These are phyloP conservation scores for Caryopteris hybrid DNA, from an alignment of 305 asterid species.

Conservation along the genomic window DNA sequence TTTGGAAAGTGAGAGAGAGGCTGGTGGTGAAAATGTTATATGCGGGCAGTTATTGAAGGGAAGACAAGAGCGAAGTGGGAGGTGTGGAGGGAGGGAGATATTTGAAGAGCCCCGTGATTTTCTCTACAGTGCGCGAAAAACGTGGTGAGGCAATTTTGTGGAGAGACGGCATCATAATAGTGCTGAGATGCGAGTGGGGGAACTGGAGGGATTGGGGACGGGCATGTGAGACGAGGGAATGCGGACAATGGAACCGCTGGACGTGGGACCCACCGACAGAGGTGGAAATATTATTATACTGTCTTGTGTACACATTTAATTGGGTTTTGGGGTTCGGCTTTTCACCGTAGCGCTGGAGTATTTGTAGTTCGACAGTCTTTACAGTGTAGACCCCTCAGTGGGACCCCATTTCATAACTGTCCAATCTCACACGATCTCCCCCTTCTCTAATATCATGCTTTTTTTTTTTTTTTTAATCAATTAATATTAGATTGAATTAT, in stretches of 20 bases:
- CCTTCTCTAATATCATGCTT: background rate
- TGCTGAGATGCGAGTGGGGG: conserved; percentile 3
- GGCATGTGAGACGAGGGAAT: conserved; percentile 20
- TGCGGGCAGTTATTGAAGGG: conserved; percentile 15
- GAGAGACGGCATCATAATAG: background rate
- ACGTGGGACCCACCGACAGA: conserved; percentile 26
- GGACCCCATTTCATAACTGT: conserved; percentile 8
- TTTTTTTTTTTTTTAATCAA: too few species aligned
- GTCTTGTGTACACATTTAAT: conserved; percentile 17
- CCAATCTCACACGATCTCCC: background rate
- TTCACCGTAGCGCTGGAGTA: background rate
- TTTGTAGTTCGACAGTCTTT: background rate
- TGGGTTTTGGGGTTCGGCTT: background rate
- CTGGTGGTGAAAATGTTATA: background rate
- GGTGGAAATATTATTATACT: too few species aligned
- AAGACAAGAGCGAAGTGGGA: conserved; percentile 6
- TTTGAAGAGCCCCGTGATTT: conserved; percentile 37
- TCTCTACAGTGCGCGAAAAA: conserved; percentile 26
- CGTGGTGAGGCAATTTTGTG: conserved; percentile 10
- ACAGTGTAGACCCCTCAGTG: background rate
- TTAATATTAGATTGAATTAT: too few species aligned
- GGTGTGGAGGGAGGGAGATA: conserved; percentile 31
- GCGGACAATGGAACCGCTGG: conserved; percentile 38
- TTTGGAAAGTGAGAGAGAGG: conserved; percentile 4
- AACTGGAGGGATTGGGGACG: conserved; percentile 18